Percentiles rank a stretch among this genome's conserved stretches.
phyloP scores from a whole-genome alignment of 2,329 filamentous ascomycete genomes.

The Venturia nashicola region DNA sequence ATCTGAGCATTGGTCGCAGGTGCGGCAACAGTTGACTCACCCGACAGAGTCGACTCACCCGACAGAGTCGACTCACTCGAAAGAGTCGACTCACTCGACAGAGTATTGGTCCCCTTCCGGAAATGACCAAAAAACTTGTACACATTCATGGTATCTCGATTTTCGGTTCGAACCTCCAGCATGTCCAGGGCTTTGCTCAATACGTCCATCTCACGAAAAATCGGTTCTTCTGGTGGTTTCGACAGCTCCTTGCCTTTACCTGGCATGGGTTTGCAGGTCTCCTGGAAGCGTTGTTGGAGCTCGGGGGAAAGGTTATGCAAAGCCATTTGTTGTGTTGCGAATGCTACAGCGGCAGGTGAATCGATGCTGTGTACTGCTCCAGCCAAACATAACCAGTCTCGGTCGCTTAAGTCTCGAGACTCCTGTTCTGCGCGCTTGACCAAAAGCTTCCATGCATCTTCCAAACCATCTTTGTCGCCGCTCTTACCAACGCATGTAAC shows the following conservation, averaged over 20 bases:
- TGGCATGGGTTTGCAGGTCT: neutral
- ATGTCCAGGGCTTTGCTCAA: neutral
- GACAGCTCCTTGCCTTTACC: neutral
- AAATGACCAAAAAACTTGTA: neutral
- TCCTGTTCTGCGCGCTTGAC: conserved; percentile 16
- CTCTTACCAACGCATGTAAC: conserved; percentile 18
- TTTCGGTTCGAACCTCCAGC: neutral
- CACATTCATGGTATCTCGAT: neutral
- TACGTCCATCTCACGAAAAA: neutral
- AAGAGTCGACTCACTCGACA: neutral
- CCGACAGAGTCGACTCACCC: neutral
- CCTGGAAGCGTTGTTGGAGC: neutral
- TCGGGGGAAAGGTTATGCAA: neutral
- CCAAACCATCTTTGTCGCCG: conserved; percentile 16
- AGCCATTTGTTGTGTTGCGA: conserved; percentile 18
- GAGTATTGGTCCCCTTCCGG: neutral
- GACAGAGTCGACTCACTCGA: neutral
- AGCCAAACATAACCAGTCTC: conserved; percentile 23
- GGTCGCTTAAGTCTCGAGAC: conserved; percentile 15
- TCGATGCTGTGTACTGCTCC: conserved; percentile 20
- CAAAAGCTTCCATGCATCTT: conserved; percentile 20
- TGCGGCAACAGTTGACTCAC: neutral
- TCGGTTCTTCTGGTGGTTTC: neutral
- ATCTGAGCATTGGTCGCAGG: conserved; percentile 15
- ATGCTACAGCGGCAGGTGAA: conserved; percentile 11